Base-by-base conservation (phyloP, 495 filamentous ascomycete species). In the Barbatosphaeria neglecta region DNA sequence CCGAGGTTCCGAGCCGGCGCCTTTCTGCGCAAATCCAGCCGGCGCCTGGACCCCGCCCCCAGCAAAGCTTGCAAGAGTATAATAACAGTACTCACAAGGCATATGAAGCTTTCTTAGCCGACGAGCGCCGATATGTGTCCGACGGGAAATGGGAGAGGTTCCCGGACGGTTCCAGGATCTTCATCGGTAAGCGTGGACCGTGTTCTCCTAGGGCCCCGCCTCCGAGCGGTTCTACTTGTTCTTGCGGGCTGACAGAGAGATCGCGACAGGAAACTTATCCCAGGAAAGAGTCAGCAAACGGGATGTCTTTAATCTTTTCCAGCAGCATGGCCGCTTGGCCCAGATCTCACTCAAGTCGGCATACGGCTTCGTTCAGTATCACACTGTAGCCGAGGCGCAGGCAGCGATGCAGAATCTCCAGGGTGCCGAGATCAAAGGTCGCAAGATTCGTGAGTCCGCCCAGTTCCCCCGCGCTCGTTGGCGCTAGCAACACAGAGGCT, bases 341-440 rank as follows among this genome's bases (percentile, higher is more conserved):
- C 92, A 98, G 60, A 87, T 98, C 33, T 95, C 90, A 2, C 86
- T 98, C 57, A 97, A 97, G 58, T 87, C 90, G 61, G 89, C 89
- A 2, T 98, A 95, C 66, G 92, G 92, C 4, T 98, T 98, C 56
- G 88, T 96, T 35, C 92, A 98, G 59, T 98, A 90, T 50, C 73
- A 94, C 45, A 86, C 88, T 28, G 66, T 78, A 4, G 67, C 67
- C 11, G 81, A 87, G 53, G 92, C 87, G 52, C 69, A 77, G 48
- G 68, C 71, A 22, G 88, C 90, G 13, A 73, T 96, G 47, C 73
- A 84, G 20, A 67, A 67, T 4, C 82, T 95, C 50, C 86, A 97
- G 64, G 87, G 85, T 4, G 75, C 76, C 19, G 68, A 85, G 19
- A 73, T 96, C 6, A 75, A 84, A 58, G 90, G 88, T 16, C 78